A percentile compares a stretch with the other conserved stretches of the same genome.
Conservation (phyloP, 352 stramenopile species). For the Thalassiosira hispida region DNA sequence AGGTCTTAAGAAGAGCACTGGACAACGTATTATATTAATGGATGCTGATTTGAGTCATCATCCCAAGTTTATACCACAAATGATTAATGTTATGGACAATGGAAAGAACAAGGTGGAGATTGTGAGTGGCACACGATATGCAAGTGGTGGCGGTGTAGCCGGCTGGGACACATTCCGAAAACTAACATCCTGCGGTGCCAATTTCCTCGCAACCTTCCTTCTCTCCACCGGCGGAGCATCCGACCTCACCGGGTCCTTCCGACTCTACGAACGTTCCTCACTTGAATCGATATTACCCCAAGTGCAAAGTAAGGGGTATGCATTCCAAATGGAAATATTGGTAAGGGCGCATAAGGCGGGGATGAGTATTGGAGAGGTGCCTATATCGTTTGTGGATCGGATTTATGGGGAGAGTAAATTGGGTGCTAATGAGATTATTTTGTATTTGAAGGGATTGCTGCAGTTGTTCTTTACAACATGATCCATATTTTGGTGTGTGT, state of each 20-base stretch:
- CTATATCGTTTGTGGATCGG: slow-evolving; percentile 98
- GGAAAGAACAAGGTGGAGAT: slow-evolving; percentile 90
- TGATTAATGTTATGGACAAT: slow-evolving; percentile 79
- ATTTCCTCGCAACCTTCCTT: slow-evolving; percentile 96
- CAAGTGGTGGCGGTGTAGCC: slow-evolving; percentile 91
- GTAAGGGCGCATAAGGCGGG: slow-evolving; percentile 91
- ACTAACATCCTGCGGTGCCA: slow-evolving; percentile 95
- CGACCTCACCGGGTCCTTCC: slow-evolving; percentile 97
- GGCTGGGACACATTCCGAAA: slow-evolving; percentile 97
- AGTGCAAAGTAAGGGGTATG: slow-evolving; percentile 89
- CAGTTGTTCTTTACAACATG: slow-evolving; percentile 95
- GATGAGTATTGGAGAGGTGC: slow-evolving; percentile 94
- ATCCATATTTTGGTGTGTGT: too few relatives aligned
- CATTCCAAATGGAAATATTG: slow-evolving; percentile 99
- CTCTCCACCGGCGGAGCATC: slow-evolving; percentile 91
- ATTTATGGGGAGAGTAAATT: slow-evolving; percentile 99
- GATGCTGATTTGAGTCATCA: slow-evolving; percentile 98
- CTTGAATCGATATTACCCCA: slow-evolving; percentile 93
- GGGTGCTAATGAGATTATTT: slow-evolving; percentile 95
- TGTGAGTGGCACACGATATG: slow-evolving; percentile 96
- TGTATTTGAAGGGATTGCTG: slow-evolving; percentile 95
- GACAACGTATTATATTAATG: slow-evolving; percentile 97
- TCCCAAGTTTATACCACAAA: slow-evolving; percentile 96
- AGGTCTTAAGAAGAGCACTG: slow-evolving; percentile 90
- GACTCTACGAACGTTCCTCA: slow-evolving; percentile 94